These are phyloP conservation scores for Backusella luteola DNA, from an alignment of 192 early-diverging fungal genomes.

Conservation along the genomic window DNA sequence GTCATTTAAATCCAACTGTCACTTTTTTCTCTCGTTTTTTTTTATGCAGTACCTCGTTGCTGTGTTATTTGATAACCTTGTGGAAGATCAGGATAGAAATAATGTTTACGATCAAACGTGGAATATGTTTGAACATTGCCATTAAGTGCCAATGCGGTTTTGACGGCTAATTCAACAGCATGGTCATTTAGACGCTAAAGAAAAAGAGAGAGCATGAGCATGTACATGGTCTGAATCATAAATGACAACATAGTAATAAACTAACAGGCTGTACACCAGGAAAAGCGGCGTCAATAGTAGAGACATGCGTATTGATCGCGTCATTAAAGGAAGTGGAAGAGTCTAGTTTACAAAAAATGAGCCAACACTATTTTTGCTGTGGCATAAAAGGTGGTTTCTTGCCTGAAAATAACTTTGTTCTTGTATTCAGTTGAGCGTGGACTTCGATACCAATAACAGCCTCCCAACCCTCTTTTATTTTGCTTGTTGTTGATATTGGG, in stretches of 20 bases:
- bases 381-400: not conserved
- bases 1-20: not conserved
- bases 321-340: constrained; percentile 52
- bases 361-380: not conserved
- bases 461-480: constrained; percentile 46
- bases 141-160: constrained; percentile 68
- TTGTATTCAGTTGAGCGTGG: constrained; percentile 77
- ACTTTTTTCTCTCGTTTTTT: not conserved
- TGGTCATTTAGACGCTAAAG: constrained; percentile 67
- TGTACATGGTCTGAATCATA: not conserved
- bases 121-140: constrained; percentile 62
- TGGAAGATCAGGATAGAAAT: constrained; percentile 93
- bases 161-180: constrained; percentile 71
- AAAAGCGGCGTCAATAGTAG: constrained; percentile 77
- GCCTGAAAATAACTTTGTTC: constrained; percentile 85
- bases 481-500: not conserved
- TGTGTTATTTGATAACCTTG: constrained; percentile 97
- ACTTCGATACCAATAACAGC: constrained; percentile 88
- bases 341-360: constrained; percentile 7
- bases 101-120: constrained; percentile 93
- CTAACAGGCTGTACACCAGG: constrained; percentile 83
- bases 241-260: not conserved
- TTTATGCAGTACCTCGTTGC: constrained; percentile 50
- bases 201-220: not conserved
- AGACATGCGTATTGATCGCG: constrained; percentile 73